Evolutionary conservation across 139 green algal genomes (phyloP), one percentile per base, ranked within the genome.

Genomic region (Chlamydomonas sp.): DNA sequence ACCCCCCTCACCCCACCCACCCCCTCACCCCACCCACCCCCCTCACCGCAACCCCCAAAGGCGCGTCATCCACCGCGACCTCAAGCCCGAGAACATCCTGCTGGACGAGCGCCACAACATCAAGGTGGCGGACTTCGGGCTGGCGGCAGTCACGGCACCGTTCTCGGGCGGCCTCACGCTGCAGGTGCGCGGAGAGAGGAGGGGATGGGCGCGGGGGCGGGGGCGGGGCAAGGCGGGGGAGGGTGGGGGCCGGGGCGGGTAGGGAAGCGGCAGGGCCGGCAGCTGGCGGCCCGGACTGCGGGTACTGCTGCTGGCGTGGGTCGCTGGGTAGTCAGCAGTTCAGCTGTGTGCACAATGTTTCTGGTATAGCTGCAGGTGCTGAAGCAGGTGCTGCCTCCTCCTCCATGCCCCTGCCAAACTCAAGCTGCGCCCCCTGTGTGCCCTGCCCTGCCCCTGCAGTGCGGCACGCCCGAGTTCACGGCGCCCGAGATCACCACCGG

Each of bases 41-140:
- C 59, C 17, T 15, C 76, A 2, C 8, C 1, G 5, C 66, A 2
- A 76, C 4, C 15, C 31, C 9, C 77, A 49, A 90, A 94, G 94
- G 79, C 90, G 91, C 4, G 89, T 97, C 8, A 91, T 96, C 31
- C 95, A 97, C 86, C 84, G 95, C 10, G 95, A 97, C 84, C 78
- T 97, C 59, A 97, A 97, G 85, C 94, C 95, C 1, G 95, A 97
- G 80, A 97, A 97, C 90, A 94, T 97, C 73, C 91, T 97, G 2
- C 88, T 97, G 90, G 93, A 97, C 62, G 93, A 89, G 20, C 61
- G 74, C 1, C 61, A 66, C 62, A 94, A 95, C 88, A 82, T 96
- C 77, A 96, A 96, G 88, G 92, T 97, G 17, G 94, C 94, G 0
- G 95, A 97, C 83, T 96, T 96, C 78, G 95, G 95, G 0, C 93